Base-by-base conservation (phyloP, 1,139 yeast species). In the Candida frijolesensis region DNA sequence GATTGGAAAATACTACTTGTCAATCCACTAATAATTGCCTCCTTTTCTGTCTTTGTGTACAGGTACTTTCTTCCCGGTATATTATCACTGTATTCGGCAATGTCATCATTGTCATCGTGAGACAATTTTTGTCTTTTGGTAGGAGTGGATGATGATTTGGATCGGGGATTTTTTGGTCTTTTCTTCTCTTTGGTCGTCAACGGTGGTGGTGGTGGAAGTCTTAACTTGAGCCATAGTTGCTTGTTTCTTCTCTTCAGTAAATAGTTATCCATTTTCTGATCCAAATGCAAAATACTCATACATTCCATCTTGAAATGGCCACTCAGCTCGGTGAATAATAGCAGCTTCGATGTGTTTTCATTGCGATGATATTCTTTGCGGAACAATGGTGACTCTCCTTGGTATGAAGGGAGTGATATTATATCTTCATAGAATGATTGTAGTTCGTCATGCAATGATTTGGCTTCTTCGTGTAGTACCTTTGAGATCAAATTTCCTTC, bases 201-300 rank as follows among this genome's bases (percentile, higher is more conserved):
- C 1, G 51, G 49, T 16, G 50, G 51, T 25, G 52, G 55, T 11
- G 51, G 46, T 15, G 48, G 35, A n/a, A 27, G 42, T 12, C 5
- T 30, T 10, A 37, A n/a, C 37, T 44, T 38, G 11, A 39, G 35
- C 62, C 64, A 62, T 15, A 65, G 49, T 30, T 52, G 47, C 2
- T 58, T 58, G n/a, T 54, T 50, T 33, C 53, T 46, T 44, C 69
- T 50, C 45, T 55, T 53, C 5, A 48, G 40, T 41, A 66, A 53
- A 47, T 61, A 64, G n/a, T 51, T 55, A 49, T 65, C 67, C 66
- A 66, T 59, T 4, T 49, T 51, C 5, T 51, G 44, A 45, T 62
- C 65, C 45, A 61, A 55, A 51, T 63, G 62, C n/a, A 61, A 46
- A 6, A 41, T 38, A 15, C 43, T 37, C 25, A 29, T 29, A 32